These are phyloP conservation scores for Heritiera littoralis DNA, from an alignment of 345 rosid species.

Conservation along the genomic window DNA sequence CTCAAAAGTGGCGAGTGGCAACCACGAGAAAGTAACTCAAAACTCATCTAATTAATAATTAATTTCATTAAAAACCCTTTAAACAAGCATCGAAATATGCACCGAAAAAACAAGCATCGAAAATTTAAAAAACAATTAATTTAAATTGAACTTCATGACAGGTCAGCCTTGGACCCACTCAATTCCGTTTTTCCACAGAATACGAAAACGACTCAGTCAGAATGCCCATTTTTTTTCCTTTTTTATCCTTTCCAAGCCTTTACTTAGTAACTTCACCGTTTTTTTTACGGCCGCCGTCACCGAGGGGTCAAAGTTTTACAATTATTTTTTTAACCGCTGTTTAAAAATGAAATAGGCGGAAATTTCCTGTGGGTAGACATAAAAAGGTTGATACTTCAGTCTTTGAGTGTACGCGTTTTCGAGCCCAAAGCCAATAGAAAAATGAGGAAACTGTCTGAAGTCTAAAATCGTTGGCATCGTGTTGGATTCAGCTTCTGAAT, in stretches of 20 bases:
- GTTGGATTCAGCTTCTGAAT: constrained; percentile 15
- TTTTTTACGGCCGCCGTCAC: not conserved
- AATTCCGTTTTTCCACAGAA: not conserved
- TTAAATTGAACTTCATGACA: not conserved
- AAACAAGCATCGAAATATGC: not conserved
- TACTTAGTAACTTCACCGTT: not conserved
- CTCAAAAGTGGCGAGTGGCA: no score
- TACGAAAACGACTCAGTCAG: not conserved
- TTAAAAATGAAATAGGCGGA: not conserved
- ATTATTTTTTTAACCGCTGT: not conserved
- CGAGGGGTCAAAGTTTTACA: no score
- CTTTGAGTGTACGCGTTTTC: constrained; percentile 15
- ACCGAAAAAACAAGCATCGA: not conserved
- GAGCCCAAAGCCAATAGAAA: not conserved
- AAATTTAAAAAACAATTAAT: not conserved
- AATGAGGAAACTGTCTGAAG: not conserved
- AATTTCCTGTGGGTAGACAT: not conserved
- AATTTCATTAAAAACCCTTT: not conserved
- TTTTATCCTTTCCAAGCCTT: no score
- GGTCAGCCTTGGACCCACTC: not conserved
- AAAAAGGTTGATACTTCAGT: not conserved
- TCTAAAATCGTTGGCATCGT: not conserved
- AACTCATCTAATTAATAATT: not conserved
- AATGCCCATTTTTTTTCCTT: not conserved
- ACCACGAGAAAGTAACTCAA: no score